Percentiles rank a stretch among this genome's conserved stretches.
Conservation (phyloP, 1,139 yeast genomes). For the Yarrowia galli region DNA sequence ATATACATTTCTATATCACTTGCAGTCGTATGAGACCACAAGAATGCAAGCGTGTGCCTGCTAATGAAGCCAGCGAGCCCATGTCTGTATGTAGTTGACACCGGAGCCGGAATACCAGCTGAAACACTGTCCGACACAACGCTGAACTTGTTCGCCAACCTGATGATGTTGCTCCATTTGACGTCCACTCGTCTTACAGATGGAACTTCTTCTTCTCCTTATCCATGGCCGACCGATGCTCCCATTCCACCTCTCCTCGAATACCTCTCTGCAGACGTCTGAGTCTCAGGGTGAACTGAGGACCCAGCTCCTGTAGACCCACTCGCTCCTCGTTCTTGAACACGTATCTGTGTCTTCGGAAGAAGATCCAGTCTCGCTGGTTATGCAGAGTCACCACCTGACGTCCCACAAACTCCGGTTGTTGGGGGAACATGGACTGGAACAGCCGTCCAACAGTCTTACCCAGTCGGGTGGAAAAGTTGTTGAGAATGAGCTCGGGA, state of each 20-base stretch:
- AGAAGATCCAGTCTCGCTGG: slow-evolving; percentile 93
- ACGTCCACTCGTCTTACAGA: slow-evolving; percentile 55
- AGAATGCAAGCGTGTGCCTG: slow-evolving; percentile 16
- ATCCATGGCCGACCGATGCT: slow-evolving; percentile 95
- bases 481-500: slow-evolving; percentile 90
- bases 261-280: slow-evolving; percentile 91
- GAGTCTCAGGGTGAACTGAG: slow-evolving; percentile 89
- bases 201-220: slow-evolving; percentile 92
- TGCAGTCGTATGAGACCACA: slow-evolving; percentile 1
- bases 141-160: too few relatives aligned
- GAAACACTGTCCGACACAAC: too few relatives aligned
- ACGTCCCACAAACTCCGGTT: slow-evolving; percentile 92
- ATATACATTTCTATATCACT: slow-evolving; percentile 30
- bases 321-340: slow-evolving; percentile 90
- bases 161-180: too few relatives aligned
- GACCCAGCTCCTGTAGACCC: slow-evolving; percentile 95
- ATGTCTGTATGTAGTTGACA: neutral
- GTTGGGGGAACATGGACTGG: slow-evolving; percentile 89
- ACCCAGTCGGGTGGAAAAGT: slow-evolving; percentile 91
- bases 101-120: too few relatives aligned
- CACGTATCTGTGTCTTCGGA: slow-evolving; percentile 91
- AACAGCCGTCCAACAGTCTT: slow-evolving; percentile 89
- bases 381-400: slow-evolving; percentile 95
- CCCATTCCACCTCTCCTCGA: slow-evolving; percentile 94
- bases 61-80: neutral